Evolutionary conservation across 2,329 filamentous ascomycete genomes (phyloP), one percentile per base, ranked within the genome.

Genomic region (Fusarium sp.): DNA sequence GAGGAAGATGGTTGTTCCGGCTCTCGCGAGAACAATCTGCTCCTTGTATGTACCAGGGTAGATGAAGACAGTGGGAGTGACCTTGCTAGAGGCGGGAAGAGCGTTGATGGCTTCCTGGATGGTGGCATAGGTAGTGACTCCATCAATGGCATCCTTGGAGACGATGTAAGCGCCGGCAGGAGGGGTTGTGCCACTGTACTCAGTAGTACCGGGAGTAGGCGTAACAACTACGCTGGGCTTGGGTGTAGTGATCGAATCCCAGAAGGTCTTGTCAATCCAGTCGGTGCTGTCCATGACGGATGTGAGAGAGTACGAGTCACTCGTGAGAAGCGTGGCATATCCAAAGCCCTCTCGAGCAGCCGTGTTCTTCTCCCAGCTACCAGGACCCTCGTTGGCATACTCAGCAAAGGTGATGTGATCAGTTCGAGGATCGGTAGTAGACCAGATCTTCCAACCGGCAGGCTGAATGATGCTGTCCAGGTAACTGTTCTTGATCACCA

Each of bases 391-490:
- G 79, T 93, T 93, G 41, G 77, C 82, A 76, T 88, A 92, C 83
- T 92, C 91, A 7, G 82, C 88, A 72, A 89, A 92, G 14, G 83
- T 81, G 4, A 92, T 87, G 79, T 67, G 85, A 83, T 91, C 90
- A 91, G 52, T 84, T 73, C 27, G 76, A 77, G 90, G 91, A 91
- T 9, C 91, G 87, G 2, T 87, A 84, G 20, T 82, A 64, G 76
- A 91, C 91, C 79, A 93, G 84, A 45, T 91, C 88, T 77, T 77
- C 76, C 76, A 78, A 16, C 76, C 76, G 0, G 70, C 67, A 0
- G 76, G 70, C n/a, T 62, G 82, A 80, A 78, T 73, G 6, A 27
- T 34, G 2, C 66, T 64, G 11, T 84, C 85, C 77, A 93, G 81
- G 25, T 80, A 79, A 1, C 87, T 88, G 63, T 85, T 79, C 76